Evolutionary conservation across 1,284 basidiomycete genomes (phyloP).

Genomic region (Melampsora abietis-canadensis): DNA sequence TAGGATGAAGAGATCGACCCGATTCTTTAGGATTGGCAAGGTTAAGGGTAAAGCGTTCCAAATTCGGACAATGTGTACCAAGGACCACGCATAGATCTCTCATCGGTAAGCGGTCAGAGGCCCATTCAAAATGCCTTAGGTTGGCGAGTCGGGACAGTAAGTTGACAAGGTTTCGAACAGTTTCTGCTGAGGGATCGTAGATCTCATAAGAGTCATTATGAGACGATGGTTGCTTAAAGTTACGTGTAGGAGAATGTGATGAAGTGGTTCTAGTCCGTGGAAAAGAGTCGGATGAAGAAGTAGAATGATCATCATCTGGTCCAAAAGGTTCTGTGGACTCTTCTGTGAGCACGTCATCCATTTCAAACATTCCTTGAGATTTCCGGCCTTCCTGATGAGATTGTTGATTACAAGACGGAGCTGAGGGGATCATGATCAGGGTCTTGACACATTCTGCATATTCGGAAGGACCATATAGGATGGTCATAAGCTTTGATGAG

Average conservation of each 20-base stretch:
- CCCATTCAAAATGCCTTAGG: constrained; percentile 9
- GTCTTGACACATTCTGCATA: constrained; percentile 6
- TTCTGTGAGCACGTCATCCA: not conserved
- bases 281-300: not conserved
- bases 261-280: too few relatives aligned
- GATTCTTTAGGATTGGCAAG: constrained; percentile 1
- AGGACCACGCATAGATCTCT: not conserved
- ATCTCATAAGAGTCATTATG: not conserved
- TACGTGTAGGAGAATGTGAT: not conserved
- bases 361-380: not conserved
- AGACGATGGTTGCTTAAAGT: not conserved
- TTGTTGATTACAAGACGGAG: not conserved
- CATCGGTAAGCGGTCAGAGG: constrained; percentile 6
- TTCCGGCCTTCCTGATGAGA: too few relatives aligned
- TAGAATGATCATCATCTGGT: not conserved
- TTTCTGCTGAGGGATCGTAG: not conserved
- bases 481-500: not conserved
- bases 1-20: not conserved
- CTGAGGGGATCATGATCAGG: not conserved
- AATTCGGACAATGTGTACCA: constrained; percentile 13
- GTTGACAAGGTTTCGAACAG: not conserved
- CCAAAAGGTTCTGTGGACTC: not conserved
- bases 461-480: constrained; percentile 1
- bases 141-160: constrained; percentile 25
- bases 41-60: constrained; percentile 15